Percentiles rank a stretch among this genome's conserved stretches.
Conservation (phyloP, 148 eudicot genomes). For the Nepenthes mirabilis region DNA sequence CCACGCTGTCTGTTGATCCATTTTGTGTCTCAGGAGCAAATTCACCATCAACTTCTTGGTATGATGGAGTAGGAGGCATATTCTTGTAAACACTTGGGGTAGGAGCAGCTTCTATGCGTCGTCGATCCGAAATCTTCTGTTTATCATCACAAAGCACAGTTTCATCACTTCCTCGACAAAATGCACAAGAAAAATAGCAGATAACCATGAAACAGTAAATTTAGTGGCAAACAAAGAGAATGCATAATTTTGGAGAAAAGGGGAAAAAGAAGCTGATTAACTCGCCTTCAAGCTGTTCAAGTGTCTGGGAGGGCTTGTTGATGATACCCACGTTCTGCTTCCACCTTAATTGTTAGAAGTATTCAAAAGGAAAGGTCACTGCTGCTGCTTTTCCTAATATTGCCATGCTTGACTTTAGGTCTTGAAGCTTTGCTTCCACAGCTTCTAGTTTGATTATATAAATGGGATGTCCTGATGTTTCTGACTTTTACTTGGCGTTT, state of each 20-base stretch:
- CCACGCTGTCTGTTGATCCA: conserved; percentile 67
- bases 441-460: conserved; percentile 71
- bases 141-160: conserved; percentile 7
- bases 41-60: conserved; percentile 68
- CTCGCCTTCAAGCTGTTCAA: conserved; percentile 90
- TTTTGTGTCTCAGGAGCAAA: conserved; percentile 56
- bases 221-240: neutral
- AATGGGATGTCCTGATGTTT: conserved; percentile 70
- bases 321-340: conserved; percentile 89
- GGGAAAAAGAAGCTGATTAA: conserved; percentile 18
- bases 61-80: conserved; percentile 76
- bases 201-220: neutral
- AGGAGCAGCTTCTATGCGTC: conserved; percentile 93
- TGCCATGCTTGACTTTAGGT: conserved; percentile 74
- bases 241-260: neutral
- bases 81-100: conserved; percentile 43
- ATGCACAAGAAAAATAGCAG: neutral
- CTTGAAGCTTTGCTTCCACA: conserved; percentile 75
- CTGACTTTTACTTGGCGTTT: conserved; percentile 74
- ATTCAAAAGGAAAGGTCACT: conserved; percentile 27
- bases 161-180: neutral
- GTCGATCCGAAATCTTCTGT: conserved; percentile 81
- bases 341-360: conserved; percentile 34
- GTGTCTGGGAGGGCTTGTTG: conserved; percentile 78
- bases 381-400: conserved; percentile 89